These are phyloP conservation scores for Didymellaceae sp. DNA, from an alignment of 2,329 filamentous ascomycete genomes.

Conservation along the genomic window DNA sequence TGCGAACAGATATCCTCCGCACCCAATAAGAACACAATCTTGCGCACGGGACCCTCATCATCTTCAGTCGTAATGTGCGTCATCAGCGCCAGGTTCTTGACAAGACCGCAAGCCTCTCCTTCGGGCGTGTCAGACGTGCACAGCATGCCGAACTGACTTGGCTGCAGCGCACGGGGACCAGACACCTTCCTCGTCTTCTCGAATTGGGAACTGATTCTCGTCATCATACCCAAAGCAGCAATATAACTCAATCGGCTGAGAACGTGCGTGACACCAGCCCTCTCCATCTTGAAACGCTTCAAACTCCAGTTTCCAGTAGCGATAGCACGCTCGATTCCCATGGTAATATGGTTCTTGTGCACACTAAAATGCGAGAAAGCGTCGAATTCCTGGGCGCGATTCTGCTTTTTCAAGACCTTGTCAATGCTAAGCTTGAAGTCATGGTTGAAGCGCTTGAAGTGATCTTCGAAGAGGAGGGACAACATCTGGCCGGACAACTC, in stretches of 20 bases:
- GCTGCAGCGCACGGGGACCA: conserved; percentile 92
- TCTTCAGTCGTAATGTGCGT: conserved; percentile 98
- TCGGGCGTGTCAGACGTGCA: conserved; percentile 97
- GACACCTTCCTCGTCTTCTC: conserved; percentile 98
- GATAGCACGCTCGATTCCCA: conserved; percentile 93
- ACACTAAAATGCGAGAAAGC: conserved; percentile 83
- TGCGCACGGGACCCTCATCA: conserved; percentile 86
- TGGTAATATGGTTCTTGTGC: conserved; percentile 85
- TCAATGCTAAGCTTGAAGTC: conserved; percentile 94
- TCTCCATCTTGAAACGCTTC: conserved; percentile 98
- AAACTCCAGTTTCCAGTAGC: conserved; percentile 98
- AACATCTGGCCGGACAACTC: conserved; percentile 94
- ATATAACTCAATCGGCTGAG: conserved; percentile 96
- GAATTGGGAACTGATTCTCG: conserved; percentile 95
- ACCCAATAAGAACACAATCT: conserved; percentile 85
- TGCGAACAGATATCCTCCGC: conserved; percentile 81
- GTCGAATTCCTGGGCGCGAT: conserved; percentile 86
- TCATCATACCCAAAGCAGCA: conserved; percentile 98
- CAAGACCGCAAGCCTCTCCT: conserved; percentile 96
- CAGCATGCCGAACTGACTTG: conserved; percentile 97
- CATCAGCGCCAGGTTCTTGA: conserved; percentile 98
- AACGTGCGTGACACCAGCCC: conserved; percentile 95
- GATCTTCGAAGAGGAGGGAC: conserved; percentile 91
- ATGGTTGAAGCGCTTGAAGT: conserved; percentile 93
- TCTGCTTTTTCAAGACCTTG: conserved; percentile 92